Conservation (phyloP, 352 stramenopile genomes). For the Phytophthora hibernalis region DNA sequence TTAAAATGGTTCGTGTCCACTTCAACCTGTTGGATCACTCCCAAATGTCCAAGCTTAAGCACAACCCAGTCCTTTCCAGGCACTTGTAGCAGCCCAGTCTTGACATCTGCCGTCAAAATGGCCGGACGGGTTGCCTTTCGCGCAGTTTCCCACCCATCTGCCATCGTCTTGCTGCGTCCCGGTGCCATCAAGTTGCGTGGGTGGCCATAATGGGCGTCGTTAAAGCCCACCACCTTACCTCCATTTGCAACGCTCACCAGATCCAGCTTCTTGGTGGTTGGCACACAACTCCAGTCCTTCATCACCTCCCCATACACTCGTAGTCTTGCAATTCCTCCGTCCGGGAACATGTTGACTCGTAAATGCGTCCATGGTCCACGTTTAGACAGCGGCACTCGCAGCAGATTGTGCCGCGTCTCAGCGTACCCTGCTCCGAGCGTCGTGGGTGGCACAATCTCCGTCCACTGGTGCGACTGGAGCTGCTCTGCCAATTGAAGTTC, state of each 20-base stretch:
- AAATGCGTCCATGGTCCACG: slow-evolving; percentile 84
- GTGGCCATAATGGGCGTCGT: slow-evolving; percentile 95
- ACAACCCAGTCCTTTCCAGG: slow-evolving; percentile 93
- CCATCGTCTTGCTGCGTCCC: slow-evolving; percentile 91
- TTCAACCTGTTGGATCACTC: slow-evolving; percentile 72
- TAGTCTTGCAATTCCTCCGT: slow-evolving; percentile 93
- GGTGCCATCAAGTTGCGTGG: slow-evolving; percentile 93
- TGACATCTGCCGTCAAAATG: slow-evolving; percentile 59
- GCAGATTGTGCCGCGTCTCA: slow-evolving; percentile 88
- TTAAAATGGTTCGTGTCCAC: slow-evolving; percentile 97
- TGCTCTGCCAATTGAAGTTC: slow-evolving; percentile 56
- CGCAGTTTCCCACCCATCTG: slow-evolving; percentile 95
- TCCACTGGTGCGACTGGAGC: slow-evolving; percentile 63
- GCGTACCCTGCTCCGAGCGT: slow-evolving; percentile 82
- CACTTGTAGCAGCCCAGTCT: slow-evolving; percentile 61
- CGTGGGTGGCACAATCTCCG: slow-evolving; percentile 63
- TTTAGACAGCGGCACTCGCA: slow-evolving; percentile 52
- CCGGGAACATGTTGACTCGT: slow-evolving; percentile 93
- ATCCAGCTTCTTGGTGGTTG: slow-evolving; percentile 70
- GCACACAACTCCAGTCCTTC: slow-evolving; percentile 68
- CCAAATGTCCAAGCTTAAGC: slow-evolving; percentile 88
- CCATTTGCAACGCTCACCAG: slow-evolving; percentile 88
- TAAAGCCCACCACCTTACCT: slow-evolving; percentile 89
- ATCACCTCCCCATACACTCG: slow-evolving; percentile 80
- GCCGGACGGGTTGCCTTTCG: slow-evolving; percentile 88